Conservation (phyloP, 73 alveolate species). For the Stentor coeruleus region DNA sequence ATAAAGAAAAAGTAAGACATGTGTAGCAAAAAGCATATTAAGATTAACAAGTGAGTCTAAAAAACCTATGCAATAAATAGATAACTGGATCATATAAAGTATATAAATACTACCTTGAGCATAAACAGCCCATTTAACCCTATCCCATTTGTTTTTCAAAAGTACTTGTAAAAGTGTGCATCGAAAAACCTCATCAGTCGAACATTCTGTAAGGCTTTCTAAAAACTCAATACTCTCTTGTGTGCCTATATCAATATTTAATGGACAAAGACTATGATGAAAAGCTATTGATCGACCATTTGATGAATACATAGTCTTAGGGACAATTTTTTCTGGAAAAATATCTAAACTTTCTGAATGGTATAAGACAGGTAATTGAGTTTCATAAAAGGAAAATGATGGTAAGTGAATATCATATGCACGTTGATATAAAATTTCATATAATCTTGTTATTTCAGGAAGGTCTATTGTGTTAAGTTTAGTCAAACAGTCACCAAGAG, state of each 20-base stretch:
- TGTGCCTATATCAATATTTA: not conserved
- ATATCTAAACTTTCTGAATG: not conserved
- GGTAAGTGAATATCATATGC: not conserved
- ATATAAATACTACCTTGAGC: not conserved
- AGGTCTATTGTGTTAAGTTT: not conserved
- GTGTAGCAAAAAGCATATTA: not conserved
- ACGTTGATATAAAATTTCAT: not conserved
- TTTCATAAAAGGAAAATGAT: not conserved
- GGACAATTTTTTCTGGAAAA: not conserved
- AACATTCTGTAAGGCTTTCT: not conserved
- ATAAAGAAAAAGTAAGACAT: not conserved
- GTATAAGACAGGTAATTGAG: not conserved
- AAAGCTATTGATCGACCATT: not conserved
- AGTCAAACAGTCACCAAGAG: not conserved
- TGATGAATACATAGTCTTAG: not conserved
- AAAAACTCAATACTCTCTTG: constrained; percentile 4
- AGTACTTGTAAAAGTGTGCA: not conserved
- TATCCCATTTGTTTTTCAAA: not conserved
- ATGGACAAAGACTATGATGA: not conserved
- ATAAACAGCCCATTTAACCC: not conserved
- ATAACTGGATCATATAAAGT: not conserved
- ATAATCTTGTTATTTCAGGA: not conserved
- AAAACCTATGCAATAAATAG: not conserved
- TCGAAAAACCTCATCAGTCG: not conserved
- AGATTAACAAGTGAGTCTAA: not conserved